Conservation (phyloP, 257 asterid genomes). For the Paraleonurus japonicus region DNA sequence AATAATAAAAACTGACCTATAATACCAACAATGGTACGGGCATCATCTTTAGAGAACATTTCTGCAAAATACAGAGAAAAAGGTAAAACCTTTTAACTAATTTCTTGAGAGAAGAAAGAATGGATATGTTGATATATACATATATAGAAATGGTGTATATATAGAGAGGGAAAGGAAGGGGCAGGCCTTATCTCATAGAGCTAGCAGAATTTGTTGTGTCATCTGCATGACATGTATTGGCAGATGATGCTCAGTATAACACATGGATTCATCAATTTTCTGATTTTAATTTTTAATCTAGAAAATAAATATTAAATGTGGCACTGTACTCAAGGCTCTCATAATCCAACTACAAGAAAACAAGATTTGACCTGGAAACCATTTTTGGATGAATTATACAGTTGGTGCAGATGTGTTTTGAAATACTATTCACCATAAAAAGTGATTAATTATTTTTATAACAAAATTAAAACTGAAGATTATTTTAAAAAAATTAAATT, state of each 20-base stretch:
- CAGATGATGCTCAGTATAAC: conserved; percentile 24
- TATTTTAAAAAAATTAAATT: too few relatives aligned
- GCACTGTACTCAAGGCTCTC: conserved; percentile 55
- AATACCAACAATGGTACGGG: conserved; percentile 61
- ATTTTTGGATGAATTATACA: neutral
- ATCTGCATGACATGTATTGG: conserved; percentile 56
- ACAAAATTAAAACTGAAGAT: too few relatives aligned
- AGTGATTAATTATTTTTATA: too few relatives aligned
- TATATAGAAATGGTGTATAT: conserved; percentile 5
- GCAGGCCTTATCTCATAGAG: conserved; percentile 22
- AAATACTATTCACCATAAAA: too few relatives aligned
- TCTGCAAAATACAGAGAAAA: neutral
- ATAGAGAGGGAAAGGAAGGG: conserved; percentile 32
- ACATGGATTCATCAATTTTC: conserved; percentile 27
- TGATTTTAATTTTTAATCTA: too few relatives aligned
- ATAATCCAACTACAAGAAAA: neutral
- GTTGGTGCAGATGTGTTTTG: too few relatives aligned
- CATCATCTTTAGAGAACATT: conserved; percentile 50
- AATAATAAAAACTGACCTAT: conserved; percentile 46
- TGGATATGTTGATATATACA: neutral
- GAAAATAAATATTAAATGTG: conserved; percentile 35
- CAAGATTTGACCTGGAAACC: neutral
- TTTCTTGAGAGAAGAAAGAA: neutral
- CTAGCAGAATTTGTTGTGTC: neutral
- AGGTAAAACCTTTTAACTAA: neutral